Evolutionary conservation across 495 filamentous ascomycete species (phyloP), one percentile per base, ranked within the genome.

Genomic region (Aspergillus sclerotioniger): DNA sequence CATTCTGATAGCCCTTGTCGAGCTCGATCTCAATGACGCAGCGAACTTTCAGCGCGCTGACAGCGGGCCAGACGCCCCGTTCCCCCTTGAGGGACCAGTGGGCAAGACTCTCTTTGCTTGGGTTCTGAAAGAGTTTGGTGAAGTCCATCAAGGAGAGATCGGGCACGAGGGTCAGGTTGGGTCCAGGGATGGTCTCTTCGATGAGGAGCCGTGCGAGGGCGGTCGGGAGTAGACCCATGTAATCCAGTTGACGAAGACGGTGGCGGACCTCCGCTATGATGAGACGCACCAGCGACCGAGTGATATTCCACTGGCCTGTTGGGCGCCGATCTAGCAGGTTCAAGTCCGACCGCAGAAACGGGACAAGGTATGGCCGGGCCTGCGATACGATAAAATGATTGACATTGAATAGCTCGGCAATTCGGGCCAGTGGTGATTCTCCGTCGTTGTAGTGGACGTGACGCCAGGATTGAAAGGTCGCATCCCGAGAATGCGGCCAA

Each of bases 381-480:
- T 97, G 93, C 1, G 92, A 96, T 57, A 96, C 90, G 64, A 98
- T 95, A 73, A 96, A 96, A 71, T 96, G 92, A 70, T 96, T 98
- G 65, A 96, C 92, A 68, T 96, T 96, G 81, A 96, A 96, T 28
- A 96, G 86, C 70, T 96, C 89, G 7, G 90, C 87, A 53, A 96
- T 88, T 45, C 93, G 85, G 37, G 84, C 80, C 5, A 96, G 82
- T 0, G 93, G 93, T 1, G 89, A 89, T 66, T 93, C 87, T 45
- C 84, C 85, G 57, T 90, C 91, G 41, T 78, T 81, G 71, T 90
- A 89, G 31, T 81, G 81, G 49, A 83, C 79, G 46, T 87, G 82
- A 17, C 83, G 85, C 83, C 85, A 90, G 19, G 87, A 82, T 41
- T 77, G 80, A 72, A 92, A 90, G 35, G 84, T 81, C 9, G 83